Percentiles rank a stretch among this genome's conserved stretches.
These are phyloP conservation scores for Botryotinia convoluta DNA, from an alignment of 2,329 filamentous ascomycete genomes.

Conservation along the genomic window DNA sequence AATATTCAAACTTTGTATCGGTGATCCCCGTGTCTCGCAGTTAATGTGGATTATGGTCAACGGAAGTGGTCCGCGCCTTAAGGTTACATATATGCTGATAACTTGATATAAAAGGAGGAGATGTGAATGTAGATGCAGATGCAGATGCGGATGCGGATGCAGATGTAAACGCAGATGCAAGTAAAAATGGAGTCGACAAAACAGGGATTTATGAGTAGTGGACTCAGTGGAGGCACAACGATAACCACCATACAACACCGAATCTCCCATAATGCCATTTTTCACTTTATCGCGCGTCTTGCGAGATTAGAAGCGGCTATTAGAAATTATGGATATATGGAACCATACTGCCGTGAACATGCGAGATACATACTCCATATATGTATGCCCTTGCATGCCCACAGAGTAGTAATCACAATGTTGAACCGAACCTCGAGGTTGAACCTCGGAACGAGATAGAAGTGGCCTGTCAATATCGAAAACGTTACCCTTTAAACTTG, in stretches of 20 bases:
- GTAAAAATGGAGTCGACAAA: not conserved
- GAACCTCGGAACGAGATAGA: not conserved
- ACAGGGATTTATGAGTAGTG: not conserved
- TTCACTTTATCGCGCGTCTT: conserved; percentile 9
- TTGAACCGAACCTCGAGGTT: not conserved
- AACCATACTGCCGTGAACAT: not conserved
- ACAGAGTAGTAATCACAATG: not conserved
- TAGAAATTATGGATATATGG: not conserved
- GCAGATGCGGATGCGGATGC: not conserved
- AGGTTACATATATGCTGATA: not conserved
- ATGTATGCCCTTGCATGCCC: conserved; percentile 1
- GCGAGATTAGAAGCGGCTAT: conserved; percentile 10
- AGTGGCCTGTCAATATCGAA: not conserved
- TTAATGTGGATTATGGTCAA: not conserved
- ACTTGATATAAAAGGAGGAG: not conserved
- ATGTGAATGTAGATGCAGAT: not conserved
- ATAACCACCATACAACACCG: not conserved
- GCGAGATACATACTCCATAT: not conserved
- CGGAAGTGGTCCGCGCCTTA: not conserved
- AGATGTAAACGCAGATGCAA: not conserved
- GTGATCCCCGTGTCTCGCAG: not conserved
- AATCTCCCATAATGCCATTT: conserved; percentile 8
- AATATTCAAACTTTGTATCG: not conserved
- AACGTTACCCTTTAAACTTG: conserved; percentile 2
- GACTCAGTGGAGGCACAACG: not conserved